These are phyloP conservation scores for Zymoseptoria crescenta DNA, from an alignment of 2,329 filamentous ascomycete species.

Conservation along the genomic window DNA sequence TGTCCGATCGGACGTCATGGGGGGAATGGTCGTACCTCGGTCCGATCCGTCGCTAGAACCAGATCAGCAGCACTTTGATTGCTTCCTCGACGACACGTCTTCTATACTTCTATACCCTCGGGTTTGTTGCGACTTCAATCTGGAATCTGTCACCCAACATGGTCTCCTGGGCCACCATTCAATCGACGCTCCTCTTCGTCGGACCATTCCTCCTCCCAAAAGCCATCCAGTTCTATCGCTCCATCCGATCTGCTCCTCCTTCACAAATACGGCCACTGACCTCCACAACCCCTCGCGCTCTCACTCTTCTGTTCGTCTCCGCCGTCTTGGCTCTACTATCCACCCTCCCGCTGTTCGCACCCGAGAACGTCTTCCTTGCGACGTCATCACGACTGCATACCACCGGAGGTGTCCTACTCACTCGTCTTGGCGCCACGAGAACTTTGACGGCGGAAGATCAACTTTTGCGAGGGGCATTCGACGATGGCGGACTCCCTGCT, in stretches of 20 bases:
- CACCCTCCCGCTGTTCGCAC: constrained; percentile 59
- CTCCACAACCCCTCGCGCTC: constrained; percentile 45
- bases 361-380: constrained; percentile 79
- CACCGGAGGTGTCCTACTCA: constrained; percentile 76
- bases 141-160: constrained; percentile 4
- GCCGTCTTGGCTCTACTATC: constrained; percentile 49
- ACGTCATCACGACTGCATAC: constrained; percentile 70
- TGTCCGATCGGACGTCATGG: too few relatives aligned
- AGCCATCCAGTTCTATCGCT: constrained; percentile 57
- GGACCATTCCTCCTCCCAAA: constrained; percentile 65
- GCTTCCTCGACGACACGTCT: too few relatives aligned
- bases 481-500: constrained; percentile 53
- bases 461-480: constrained; percentile 59
- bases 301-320: constrained; percentile 53
- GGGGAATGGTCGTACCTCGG: too few relatives aligned
- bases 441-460: constrained; percentile 55
- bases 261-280: constrained; percentile 44
- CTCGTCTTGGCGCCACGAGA: constrained; percentile 57
- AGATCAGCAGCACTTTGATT: too few relatives aligned
- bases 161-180: constrained; percentile 24
- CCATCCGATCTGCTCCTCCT: constrained; percentile 37
- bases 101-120: too few relatives aligned
- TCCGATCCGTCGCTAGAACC: too few relatives aligned
- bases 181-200: constrained; percentile 46
- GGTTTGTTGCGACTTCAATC: too few relatives aligned